phyloP scores from a whole-genome alignment of 495 filamentous ascomycete species.

The Platismatia glauca region DNA sequence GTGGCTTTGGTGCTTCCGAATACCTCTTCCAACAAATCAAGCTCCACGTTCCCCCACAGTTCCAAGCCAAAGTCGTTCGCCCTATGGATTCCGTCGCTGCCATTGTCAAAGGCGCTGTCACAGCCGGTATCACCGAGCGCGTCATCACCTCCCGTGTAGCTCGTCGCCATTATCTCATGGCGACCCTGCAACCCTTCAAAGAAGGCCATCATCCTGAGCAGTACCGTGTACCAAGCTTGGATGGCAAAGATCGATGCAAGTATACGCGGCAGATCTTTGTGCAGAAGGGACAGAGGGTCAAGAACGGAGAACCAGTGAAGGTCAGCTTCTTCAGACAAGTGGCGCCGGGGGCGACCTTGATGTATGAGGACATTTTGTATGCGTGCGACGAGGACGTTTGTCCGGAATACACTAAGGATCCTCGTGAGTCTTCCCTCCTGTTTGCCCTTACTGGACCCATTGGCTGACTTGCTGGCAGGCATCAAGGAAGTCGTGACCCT shows the following conservation, averaged over 20 bases:
- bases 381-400: conserved; percentile 97
- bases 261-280: conserved; percentile 98
- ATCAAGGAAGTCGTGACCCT: conserved; percentile 99
- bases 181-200: conserved; percentile 96
- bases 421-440: conserved; percentile 58
- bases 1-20: conserved; percentile 73
- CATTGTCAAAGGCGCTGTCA: conserved; percentile 74
- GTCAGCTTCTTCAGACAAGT: conserved; percentile 98
- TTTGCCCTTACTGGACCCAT: conserved; percentile 26
- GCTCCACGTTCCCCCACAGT: conserved; percentile 68
- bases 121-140: conserved; percentile 90
- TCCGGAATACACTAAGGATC: conserved; percentile 98
- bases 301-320: conserved; percentile 98
- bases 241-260: conserved; percentile 97
- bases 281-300: conserved; percentile 96
- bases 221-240: conserved; percentile 91
- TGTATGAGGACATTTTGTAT: conserved; percentile 99
- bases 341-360: conserved; percentile 90
- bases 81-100: conserved; percentile 78
- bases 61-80: conserved; percentile 70
- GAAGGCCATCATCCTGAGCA: conserved; percentile 97
- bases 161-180: conserved; percentile 98
- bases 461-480: conserved; percentile 42
- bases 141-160: conserved; percentile 95
- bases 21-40: conserved; percentile 81